Base-by-base conservation (phyloP, 129 eudicot genomes). In the Flaveria sonorensis region DNA sequence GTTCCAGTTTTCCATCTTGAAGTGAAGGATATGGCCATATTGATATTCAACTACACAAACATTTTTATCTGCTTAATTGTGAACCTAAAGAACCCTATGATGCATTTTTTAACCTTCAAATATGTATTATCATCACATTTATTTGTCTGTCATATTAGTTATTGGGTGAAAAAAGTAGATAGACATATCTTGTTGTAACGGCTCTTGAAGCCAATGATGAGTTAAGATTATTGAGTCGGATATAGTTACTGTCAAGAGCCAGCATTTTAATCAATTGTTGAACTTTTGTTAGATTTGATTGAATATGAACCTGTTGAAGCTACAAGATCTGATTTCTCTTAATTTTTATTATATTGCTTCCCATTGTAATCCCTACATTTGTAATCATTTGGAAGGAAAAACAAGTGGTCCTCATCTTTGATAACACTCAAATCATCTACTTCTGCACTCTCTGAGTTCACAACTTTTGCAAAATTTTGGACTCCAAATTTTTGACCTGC, bases 381-480 rank as follows among this genome's bases (percentile, higher is more conserved):
- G 60, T 70, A 74, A 52, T 83, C 78, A 48, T 81, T 76, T 66
- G 85, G 73, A 71, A 83, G 80, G 69, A 93, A 73, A 87, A 89
- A 89, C 90, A 94, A 79, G 77, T 91, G 97, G 76, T 94, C 98
- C 39, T 90, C 97, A 83, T 91, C 98, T 70, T 96, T 79, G 32
- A 94, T 74, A 63, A 91, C 92, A 72, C 78, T 78, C 79, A 91
- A 61, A 75, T 94, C 98, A 69, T 91, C 98, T 83, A 94, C 86
- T 79, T 94, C 98, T 81, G 97, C 93, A 78, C 83, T 72, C 82
- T 89, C 97, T 28, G 88, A 80, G 74, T 86, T 91, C 51, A 89
- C 88, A 36, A 89, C 81, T 74, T 84, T 87, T 47, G 86, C 78
- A 70, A 89, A 84, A 48, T 75, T 80, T 77, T 72, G 65, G 56